Conservation (phyloP, 768 basidiomycete species). For the Chalciporus pseudorubinellus region DNA sequence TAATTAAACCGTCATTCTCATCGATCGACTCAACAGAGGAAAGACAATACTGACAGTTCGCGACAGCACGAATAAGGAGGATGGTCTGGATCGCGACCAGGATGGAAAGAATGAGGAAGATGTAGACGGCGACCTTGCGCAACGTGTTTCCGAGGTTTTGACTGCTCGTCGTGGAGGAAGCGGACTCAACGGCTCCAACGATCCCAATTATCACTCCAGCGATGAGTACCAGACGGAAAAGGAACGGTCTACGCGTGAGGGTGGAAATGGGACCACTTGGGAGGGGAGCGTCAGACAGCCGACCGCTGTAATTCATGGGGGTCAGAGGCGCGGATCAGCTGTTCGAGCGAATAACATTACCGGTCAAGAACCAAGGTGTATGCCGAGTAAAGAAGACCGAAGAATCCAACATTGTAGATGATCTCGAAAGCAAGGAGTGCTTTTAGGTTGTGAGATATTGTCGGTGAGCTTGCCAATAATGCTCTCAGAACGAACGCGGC, state of each 20-base stretch:
- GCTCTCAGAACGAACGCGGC: constrained; percentile 32
- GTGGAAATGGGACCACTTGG: constrained; percentile 19
- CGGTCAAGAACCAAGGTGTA: constrained; percentile 34
- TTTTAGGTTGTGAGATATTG: constrained; percentile 20
- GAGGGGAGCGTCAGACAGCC: constrained; percentile 25
- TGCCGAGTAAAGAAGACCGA: constrained; percentile 33
- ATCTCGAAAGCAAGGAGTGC: constrained; percentile 29
- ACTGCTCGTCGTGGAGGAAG: constrained; percentile 9
- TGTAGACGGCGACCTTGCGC: constrained; percentile 24
- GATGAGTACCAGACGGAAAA: constrained; percentile 26
- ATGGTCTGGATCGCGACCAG: constrained; percentile 28
- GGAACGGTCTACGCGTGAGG: constrained; percentile 17
- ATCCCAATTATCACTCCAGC: constrained; percentile 28
- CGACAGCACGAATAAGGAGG: constrained; percentile 15
- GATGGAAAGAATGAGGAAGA: constrained; percentile 29
- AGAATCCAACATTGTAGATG: constrained; percentile 37
- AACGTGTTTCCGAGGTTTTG: constrained; percentile 17
- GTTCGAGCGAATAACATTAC: too few relatives aligned
- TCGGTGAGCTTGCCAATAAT: constrained; percentile 23
- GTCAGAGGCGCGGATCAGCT: too few relatives aligned
- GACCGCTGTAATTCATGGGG: not conserved
- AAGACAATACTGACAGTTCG: not conserved
- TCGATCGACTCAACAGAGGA: too few relatives aligned
- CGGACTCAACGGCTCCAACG: constrained; percentile 21
- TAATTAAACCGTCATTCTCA: too few relatives aligned